Evolutionary conservation across 148 eudicot species (phyloP).

Genomic region (Vaccinium vitisidaea): DNA sequence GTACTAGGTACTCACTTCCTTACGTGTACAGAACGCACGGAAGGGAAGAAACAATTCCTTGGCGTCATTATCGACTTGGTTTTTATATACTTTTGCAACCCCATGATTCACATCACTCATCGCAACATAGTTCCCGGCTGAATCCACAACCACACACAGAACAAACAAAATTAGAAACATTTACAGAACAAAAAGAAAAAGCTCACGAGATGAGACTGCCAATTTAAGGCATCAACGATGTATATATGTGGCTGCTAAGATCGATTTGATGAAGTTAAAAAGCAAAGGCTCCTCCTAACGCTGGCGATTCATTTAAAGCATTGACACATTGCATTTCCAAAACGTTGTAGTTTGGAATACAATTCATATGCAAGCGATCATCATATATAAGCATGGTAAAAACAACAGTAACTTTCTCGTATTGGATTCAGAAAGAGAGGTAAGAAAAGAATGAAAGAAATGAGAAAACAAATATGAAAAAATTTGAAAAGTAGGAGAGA

Average conservation of each 20-base stretch:
- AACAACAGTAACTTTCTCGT: not conserved
- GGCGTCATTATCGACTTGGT: constrained; percentile 40
- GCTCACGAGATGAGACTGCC: not conserved
- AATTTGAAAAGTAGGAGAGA: not conserved
- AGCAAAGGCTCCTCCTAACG: not conserved
- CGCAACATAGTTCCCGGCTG: constrained; percentile 28
- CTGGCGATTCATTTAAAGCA: not conserved
- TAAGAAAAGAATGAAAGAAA: not conserved
- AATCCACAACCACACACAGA: not conserved
- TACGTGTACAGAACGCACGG: constrained; percentile 77
- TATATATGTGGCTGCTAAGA: not conserved
- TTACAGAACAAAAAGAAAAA: not conserved
- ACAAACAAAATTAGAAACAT: not conserved
- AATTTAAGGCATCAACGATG: too few species aligned
- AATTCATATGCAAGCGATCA: not conserved
- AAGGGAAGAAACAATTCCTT: constrained; percentile 80
- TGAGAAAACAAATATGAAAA: not conserved
- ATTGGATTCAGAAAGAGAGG: not conserved
- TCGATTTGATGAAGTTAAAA: not conserved
- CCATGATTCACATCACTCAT: constrained; percentile 31
- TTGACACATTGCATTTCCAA: not conserved
- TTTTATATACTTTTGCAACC: constrained; percentile 23
- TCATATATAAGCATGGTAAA: not conserved
- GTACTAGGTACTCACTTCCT: constrained; percentile 51
- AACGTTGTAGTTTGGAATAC: not conserved